These are phyloP conservation scores for Hypoxylon sp. DNA, from an alignment of 2,329 filamentous ascomycete species.

Conservation along the genomic window DNA sequence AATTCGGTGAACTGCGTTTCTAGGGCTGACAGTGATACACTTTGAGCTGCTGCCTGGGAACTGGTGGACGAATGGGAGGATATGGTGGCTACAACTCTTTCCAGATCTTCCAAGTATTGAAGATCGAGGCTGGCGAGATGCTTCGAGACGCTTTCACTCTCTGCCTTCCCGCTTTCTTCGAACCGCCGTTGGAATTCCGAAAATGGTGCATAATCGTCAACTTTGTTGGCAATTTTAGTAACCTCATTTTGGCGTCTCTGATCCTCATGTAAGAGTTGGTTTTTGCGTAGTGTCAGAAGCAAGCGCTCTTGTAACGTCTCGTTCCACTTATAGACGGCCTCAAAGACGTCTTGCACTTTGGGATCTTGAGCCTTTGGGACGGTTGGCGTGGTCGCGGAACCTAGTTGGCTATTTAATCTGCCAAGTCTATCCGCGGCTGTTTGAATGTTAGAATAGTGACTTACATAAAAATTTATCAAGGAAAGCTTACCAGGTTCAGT, in stretches of 20 bases:
- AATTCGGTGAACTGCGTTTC: conserved; percentile 45
- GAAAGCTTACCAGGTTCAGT: conserved; percentile 42
- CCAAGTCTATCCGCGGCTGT: conserved; percentile 22
- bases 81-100: conserved; percentile 38
- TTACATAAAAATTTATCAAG: background rate
- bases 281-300: conserved; percentile 21
- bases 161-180: conserved; percentile 27
- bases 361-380: conserved; percentile 46
- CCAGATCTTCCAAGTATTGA: conserved; percentile 35
- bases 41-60: conserved; percentile 27
- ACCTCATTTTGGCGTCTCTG: conserved; percentile 20
- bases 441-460: conserved; percentile 17
- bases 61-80: conserved; percentile 6
- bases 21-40: conserved; percentile 35
- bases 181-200: conserved; percentile 41
- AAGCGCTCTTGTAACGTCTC: conserved; percentile 31
- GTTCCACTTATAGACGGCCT: conserved; percentile 31
- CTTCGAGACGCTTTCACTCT: conserved; percentile 40
- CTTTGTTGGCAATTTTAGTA: conserved; percentile 36
- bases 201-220: conserved; percentile 43
- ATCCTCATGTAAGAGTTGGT: conserved; percentile 27
- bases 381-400: background rate
- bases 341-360: conserved; percentile 45
- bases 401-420: background rate
- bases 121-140: conserved; percentile 34